Conservation (phyloP, 495 filamentous ascomycete genomes). For the Penicillium steckii region DNA sequence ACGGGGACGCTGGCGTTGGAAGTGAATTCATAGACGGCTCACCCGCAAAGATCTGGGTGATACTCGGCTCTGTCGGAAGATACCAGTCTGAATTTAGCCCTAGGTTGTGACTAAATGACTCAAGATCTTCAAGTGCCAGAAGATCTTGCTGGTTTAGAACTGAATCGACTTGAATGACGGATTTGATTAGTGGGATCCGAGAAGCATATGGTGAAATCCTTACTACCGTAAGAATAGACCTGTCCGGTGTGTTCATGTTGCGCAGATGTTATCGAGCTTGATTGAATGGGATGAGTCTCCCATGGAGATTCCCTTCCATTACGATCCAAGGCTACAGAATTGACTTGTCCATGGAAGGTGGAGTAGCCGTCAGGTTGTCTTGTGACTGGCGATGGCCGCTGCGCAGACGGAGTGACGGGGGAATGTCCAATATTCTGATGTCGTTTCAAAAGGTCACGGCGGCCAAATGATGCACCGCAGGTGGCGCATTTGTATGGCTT, state of each 20-base stretch:
- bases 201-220: too few relatives aligned
- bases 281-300: neutral
- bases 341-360: neutral
- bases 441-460: constrained; percentile 17
- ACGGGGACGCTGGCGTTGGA: neutral
- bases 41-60: constrained; percentile 1
- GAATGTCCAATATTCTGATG: constrained; percentile 13
- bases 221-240: neutral
- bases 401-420: constrained; percentile 5
- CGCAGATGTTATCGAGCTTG: neutral
- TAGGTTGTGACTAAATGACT: constrained; percentile 16
- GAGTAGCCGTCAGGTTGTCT: neutral
- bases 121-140: constrained; percentile 11
- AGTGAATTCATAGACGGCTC: neutral
- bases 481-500: constrained; percentile 18
- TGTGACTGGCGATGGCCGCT: neutral
- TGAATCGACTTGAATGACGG: neutral
- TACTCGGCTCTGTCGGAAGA: constrained; percentile 6
- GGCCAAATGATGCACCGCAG: constrained; percentile 16
- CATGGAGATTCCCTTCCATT: neutral
- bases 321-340: neutral
- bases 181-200: too few relatives aligned
- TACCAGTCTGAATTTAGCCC: constrained; percentile 12
- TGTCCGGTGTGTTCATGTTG: neutral
- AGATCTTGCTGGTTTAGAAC: constrained; percentile 1